Conservation (phyloP, 108 stramenopile species). For the Nitzschia palea region DNA sequence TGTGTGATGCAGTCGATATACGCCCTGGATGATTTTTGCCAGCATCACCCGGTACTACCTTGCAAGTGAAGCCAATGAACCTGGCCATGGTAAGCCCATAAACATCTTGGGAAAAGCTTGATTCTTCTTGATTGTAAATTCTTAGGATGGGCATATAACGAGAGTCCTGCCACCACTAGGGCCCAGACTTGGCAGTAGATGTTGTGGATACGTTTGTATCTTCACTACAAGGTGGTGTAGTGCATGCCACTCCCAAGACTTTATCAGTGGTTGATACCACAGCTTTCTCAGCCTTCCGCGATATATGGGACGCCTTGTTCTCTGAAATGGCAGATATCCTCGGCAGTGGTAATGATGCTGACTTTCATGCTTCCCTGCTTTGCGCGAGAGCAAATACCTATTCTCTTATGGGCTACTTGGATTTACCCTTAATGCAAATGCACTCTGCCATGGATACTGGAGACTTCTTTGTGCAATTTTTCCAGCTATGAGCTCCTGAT, state of each 20-base stretch:
- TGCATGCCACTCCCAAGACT: slow-evolving; percentile 29
- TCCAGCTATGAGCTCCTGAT: no score
- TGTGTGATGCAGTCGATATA: slow-evolving; percentile 16
- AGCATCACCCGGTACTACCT: slow-evolving; percentile 9
- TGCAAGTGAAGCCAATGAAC: slow-evolving; percentile 28
- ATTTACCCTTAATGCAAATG: no score
- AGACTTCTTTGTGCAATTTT: no score
- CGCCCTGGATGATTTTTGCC: slow-evolving; percentile 9
- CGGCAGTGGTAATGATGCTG: no score
- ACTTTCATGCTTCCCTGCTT: no score
- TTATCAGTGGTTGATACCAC: slow-evolving; percentile 14
- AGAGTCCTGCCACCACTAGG: background rate
- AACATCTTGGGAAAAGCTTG: background rate
- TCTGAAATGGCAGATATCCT: background rate
- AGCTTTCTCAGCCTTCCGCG: slow-evolving; percentile 2
- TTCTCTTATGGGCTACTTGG: no score
- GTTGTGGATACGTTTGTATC: slow-evolving; percentile 11
- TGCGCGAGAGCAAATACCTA: no score
- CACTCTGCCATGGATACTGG: no score
- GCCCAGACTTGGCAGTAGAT: slow-evolving; percentile 20
- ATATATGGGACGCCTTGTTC: slow-evolving; percentile 15
- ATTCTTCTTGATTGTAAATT: background rate
- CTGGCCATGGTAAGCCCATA: slow-evolving; percentile 15
- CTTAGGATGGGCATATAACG: slow-evolving; percentile 22
- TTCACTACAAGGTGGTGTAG: background rate